Evolutionary conservation across 2,329 filamentous ascomycete genomes (phyloP).

Genomic region (Dothistroma septosporum): DNA sequence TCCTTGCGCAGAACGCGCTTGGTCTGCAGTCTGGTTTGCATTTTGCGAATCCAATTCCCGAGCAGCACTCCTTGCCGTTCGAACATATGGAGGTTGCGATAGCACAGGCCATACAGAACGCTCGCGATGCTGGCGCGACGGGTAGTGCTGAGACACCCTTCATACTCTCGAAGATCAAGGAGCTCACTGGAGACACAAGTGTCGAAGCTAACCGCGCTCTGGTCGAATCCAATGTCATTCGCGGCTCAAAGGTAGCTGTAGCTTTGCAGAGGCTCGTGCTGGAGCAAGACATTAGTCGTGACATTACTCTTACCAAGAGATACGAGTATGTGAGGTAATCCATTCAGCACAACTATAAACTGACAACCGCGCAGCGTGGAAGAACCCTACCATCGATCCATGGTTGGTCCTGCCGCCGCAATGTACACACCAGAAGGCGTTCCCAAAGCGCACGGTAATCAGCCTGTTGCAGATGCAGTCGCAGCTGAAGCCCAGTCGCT

Average conservation of each 20-base stretch:
- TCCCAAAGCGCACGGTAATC: constrained; percentile 4
- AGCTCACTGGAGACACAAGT: constrained; percentile 68
- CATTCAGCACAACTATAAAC: neutral
- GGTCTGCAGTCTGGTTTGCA: constrained; percentile 73
- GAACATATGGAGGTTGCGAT: constrained; percentile 67
- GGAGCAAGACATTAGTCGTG: constrained; percentile 15
- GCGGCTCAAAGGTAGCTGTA: constrained; percentile 62
- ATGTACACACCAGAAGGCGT: constrained; percentile 18
- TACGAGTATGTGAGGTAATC: constrained; percentile 5
- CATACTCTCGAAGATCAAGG: constrained; percentile 71
- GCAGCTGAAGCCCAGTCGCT: neutral
- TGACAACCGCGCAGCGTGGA: neutral
- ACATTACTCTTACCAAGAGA: constrained; percentile 1
- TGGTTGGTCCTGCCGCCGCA: constrained; percentile 14
- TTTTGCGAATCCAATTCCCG: constrained; percentile 84
- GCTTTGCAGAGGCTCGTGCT: constrained; percentile 55
- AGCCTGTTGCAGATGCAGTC: neutral
- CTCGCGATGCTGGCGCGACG: constrained; percentile 59
- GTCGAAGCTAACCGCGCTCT: constrained; percentile 70
- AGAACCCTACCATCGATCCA: neutral
- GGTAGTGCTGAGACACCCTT: constrained; percentile 83
- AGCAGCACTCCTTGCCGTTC: constrained; percentile 64
- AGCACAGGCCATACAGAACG: constrained; percentile 62
- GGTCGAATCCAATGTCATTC: constrained; percentile 62
- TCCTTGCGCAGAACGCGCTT: constrained; percentile 70